Percentiles rank a stretch among this genome's conserved stretches.
phyloP scores from a whole-genome alignment of 148 eudicot genomes.

The Vaccinium corymbosum region DNA sequence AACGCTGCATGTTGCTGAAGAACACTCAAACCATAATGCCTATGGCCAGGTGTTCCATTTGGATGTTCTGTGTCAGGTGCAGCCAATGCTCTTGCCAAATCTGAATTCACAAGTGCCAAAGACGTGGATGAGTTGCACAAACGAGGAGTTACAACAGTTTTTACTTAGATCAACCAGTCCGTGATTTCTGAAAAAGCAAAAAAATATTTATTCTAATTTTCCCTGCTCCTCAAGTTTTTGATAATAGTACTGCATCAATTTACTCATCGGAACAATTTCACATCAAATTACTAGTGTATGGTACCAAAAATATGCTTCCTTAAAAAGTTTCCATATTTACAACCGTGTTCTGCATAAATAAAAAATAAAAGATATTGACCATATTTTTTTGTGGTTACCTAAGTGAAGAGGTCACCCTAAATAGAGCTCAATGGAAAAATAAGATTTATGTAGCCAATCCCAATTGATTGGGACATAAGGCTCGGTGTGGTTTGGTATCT shows the following conservation, averaged over 20 bases:
- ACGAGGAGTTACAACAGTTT: not conserved
- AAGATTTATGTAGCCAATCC: too few relatives aligned
- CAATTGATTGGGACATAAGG: too few relatives aligned
- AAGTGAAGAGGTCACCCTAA: too few relatives aligned
- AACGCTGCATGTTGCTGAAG: conserved; percentile 76
- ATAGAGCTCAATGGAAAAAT: too few relatives aligned
- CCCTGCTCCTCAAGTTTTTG: not conserved
- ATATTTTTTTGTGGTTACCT: not conserved
- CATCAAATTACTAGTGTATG: too few relatives aligned
- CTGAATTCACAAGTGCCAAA: conserved; percentile 10
- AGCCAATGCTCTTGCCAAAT: conserved; percentile 42
- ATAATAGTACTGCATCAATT: not conserved
- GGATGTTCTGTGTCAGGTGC: conserved; percentile 66
- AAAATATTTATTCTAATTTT: not conserved
- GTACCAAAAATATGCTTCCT: not conserved
- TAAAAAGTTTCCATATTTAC: not conserved
- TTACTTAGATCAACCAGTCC: not conserved
- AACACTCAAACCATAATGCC: conserved; percentile 46
- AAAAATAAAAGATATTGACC: not conserved
- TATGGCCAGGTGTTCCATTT: conserved; percentile 56
- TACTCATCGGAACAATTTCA: not conserved
- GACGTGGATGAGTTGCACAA: not conserved
- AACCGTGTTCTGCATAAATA: not conserved
- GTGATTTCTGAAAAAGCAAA: not conserved
- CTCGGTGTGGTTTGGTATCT: too few relatives aligned